phyloP scores from a whole-genome alignment of 805 yeast genomes.

The Candida tammaniensis region DNA sequence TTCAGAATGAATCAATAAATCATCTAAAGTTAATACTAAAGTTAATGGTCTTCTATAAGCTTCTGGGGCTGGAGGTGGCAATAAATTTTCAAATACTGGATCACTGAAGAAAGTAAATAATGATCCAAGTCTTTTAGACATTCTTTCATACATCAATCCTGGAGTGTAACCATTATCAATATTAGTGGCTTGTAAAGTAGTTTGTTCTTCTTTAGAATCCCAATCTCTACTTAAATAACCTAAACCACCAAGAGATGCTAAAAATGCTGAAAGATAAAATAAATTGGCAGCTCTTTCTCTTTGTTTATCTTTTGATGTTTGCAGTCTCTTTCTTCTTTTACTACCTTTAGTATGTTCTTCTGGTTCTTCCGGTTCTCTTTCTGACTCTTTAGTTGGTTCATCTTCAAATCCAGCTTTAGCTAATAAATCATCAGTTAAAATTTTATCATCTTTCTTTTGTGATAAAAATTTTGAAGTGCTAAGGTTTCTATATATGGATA shows the following conservation, averaged over 20 bases:
- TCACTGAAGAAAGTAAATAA: constrained; percentile 83
- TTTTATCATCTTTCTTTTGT: constrained; percentile 23
- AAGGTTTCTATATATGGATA: constrained; percentile 5
- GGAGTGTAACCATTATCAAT: constrained; percentile 70
- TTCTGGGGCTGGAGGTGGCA: constrained; percentile 91
- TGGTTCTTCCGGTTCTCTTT: constrained; percentile 12
- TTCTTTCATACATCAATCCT: constrained; percentile 61
- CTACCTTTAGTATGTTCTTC: constrained; percentile 6
- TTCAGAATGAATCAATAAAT: constrained; percentile 82
- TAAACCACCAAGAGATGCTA: constrained; percentile 50
- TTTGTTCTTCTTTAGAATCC: constrained; percentile 71
- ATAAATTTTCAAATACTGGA: constrained; percentile 88
- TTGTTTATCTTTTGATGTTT: constrained; percentile 71
- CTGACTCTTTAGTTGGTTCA: constrained; percentile 15
- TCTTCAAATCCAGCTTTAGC: constrained; percentile 81
- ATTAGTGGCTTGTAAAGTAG: constrained; percentile 43
- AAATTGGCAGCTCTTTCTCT: constrained; percentile 79
- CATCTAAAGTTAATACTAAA: constrained; percentile 84
- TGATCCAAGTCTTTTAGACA: constrained; percentile 67
- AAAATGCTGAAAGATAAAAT: constrained; percentile 61
- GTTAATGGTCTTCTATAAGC: constrained; percentile 92
- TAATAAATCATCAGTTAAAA: constrained; percentile 77
- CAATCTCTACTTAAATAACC: constrained; percentile 79
- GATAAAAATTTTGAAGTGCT: constrained; percentile 8
- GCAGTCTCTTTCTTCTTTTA: constrained; percentile 47